A percentile compares a stretch with the other conserved stretches of the same genome.
Evolutionary conservation across 495 filamentous ascomycete species (phyloP).

Genomic region (Barbatosphaeria neglecta): DNA sequence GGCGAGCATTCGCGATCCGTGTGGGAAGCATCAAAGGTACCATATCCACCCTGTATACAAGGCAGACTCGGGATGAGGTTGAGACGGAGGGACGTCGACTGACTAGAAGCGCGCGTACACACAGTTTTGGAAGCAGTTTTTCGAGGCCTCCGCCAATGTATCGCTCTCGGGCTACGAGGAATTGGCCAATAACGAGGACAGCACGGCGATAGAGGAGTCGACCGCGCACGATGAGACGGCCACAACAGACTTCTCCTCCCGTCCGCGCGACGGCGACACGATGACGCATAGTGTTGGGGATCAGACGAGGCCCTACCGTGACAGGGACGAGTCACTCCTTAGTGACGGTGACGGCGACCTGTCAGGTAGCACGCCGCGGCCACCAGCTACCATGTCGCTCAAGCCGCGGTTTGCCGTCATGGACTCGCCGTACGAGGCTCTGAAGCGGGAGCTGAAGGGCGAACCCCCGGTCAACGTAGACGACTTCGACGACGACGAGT

Average conservation of each 20-base stretch:
- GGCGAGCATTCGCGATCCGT: constrained; percentile 86
- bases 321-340: constrained; percentile 39
- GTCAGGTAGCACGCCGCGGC: constrained; percentile 41
- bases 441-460: constrained; percentile 43
- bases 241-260: constrained; percentile 31
- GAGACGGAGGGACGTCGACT: background rate
- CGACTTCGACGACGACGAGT: constrained; percentile 24
- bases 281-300: constrained; percentile 19
- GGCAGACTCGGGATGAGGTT: background rate
- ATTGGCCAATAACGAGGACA: constrained; percentile 41
- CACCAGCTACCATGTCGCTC: constrained; percentile 31
- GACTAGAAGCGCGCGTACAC: background rate
- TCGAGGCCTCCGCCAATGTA: constrained; percentile 94
- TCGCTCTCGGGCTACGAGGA: constrained; percentile 95
- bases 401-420: constrained; percentile 44
- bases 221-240: constrained; percentile 24
- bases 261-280: constrained; percentile 20
- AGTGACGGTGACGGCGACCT: constrained; percentile 38
- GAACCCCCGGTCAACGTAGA: constrained; percentile 4
- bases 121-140: constrained; percentile 99
- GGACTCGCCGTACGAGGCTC: constrained; percentile 55
- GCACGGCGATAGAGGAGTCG: constrained; percentile 29
- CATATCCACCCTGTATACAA: background rate
- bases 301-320: constrained; percentile 20
- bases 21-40: constrained; percentile 96